A percentile compares a stretch with the other conserved stretches of the same genome.
Conservation (phyloP, 805 yeast species). For the Saccharomycopsis malanga region DNA sequence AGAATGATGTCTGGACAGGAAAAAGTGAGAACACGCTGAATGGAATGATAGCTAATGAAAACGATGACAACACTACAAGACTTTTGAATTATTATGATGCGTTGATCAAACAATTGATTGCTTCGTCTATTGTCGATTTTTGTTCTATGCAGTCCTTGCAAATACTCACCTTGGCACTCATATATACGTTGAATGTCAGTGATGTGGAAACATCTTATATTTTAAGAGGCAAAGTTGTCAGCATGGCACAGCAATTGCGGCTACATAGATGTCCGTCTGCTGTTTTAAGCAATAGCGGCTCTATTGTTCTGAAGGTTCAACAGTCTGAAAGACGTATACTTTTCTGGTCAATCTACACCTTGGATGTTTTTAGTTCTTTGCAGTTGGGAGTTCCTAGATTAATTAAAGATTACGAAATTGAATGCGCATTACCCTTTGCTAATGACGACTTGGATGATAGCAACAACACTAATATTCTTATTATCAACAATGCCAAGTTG, state of each 20-base stretch:
- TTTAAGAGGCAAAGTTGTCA: constrained; percentile 64
- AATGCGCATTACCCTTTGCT: constrained; percentile 75
- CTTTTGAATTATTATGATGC: constrained; percentile 47
- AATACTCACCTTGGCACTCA: constrained; percentile 57
- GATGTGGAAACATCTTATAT: constrained; percentile 70
- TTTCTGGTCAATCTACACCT: constrained; percentile 76
- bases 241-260: constrained; percentile 81
- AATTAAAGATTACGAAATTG: constrained; percentile 73
- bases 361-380: constrained; percentile 70
- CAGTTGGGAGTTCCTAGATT: constrained; percentile 79
- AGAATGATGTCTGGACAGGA: neutral
- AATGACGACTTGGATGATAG: constrained; percentile 35
- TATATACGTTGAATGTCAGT: constrained; percentile 67
- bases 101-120: constrained; percentile 54
- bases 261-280: constrained; percentile 85
- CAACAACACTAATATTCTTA: constrained; percentile 46
- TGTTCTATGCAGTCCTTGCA: constrained; percentile 67
- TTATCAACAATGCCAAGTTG: constrained; percentile 51
- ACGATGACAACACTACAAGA: constrained; percentile 8
- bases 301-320: constrained; percentile 57
- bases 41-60: neutral
- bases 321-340: constrained; percentile 77
- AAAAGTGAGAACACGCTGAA: neutral
- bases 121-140: constrained; percentile 50
- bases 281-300: constrained; percentile 59